Conservation (phyloP, 176 grass and related monocot genomes). For the Calamus simplicifolius region DNA sequence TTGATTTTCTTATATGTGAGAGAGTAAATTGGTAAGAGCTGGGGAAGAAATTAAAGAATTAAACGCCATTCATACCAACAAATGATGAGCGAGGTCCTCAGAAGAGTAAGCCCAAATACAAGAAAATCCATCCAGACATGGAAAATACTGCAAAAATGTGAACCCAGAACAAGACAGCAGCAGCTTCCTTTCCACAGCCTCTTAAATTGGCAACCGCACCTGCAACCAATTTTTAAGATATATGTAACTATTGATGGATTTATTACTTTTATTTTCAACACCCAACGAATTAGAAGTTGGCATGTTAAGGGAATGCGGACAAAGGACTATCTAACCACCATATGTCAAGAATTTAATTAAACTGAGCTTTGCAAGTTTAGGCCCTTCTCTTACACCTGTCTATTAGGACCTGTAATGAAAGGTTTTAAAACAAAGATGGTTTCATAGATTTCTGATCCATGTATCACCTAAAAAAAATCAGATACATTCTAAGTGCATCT, state of each 20-base stretch:
- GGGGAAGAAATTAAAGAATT: too few relatives aligned
- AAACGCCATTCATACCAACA: too few relatives aligned
- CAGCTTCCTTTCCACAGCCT: constrained; percentile 96
- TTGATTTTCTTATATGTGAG: too few relatives aligned
- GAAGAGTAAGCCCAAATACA: constrained; percentile 77
- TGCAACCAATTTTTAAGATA: constrained; percentile 24
- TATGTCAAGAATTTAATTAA: neutral
- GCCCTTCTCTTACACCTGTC: too few relatives aligned
- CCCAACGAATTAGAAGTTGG: too few relatives aligned
- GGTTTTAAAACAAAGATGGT: too few relatives aligned
- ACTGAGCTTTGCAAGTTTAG: too few relatives aligned
- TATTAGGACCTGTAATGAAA: too few relatives aligned
- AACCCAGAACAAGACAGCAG: constrained; percentile 95
- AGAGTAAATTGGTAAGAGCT: too few relatives aligned
- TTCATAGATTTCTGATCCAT: too few relatives aligned
- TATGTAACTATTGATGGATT: constrained; percentile 3
- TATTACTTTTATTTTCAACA: neutral
- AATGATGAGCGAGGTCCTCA: constrained; percentile 6
- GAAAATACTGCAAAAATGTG: constrained; percentile 97
- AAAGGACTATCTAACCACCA: neutral
- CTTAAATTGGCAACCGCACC: constrained; percentile 88
- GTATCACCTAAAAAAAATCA: too few relatives aligned
- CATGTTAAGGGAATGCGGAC: neutral
- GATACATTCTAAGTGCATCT: too few relatives aligned
- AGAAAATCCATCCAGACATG: constrained; percentile 88